Evolutionary conservation across 345 rosid species (phyloP).

Genomic region (Gossypium anomalum): DNA sequence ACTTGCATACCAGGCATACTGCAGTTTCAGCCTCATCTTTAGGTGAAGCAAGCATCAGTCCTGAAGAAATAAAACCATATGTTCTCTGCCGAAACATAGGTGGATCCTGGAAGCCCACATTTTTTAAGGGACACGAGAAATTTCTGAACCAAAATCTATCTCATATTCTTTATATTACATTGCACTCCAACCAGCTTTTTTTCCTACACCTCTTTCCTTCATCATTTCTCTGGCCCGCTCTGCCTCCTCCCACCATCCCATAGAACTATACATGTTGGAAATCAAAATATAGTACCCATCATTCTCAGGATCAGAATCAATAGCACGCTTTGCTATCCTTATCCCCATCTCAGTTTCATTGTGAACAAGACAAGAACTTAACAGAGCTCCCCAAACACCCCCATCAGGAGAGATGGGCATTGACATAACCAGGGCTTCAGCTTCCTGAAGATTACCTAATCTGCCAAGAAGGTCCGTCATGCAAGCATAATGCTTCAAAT

Average conservation of each 20-base stretch:
- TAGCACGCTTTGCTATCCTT: constrained; percentile 51
- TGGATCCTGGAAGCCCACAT: background rate
- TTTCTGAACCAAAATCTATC: background rate
- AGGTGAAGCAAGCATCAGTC: background rate
- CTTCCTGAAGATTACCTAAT: constrained; percentile 58
- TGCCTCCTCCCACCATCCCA: constrained; percentile 57
- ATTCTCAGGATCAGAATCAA: constrained; percentile 49
- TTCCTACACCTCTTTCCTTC: constrained; percentile 48
- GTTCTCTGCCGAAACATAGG: background rate
- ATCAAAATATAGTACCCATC: constrained; percentile 57
- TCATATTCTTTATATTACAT: constrained; percentile 13
- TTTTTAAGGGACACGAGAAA: background rate
- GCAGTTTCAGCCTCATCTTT: background rate
- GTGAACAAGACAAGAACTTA: constrained; percentile 51
- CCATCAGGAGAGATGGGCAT: constrained; percentile 64
- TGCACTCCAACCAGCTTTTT: constrained; percentile 57
- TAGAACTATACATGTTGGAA: constrained; percentile 61
- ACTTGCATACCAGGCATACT: background rate
- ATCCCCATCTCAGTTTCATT: constrained; percentile 49
- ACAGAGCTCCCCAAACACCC: constrained; percentile 60
- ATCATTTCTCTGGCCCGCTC: constrained; percentile 45
- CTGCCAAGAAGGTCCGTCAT: constrained; percentile 62
- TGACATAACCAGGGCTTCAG: constrained; percentile 51
- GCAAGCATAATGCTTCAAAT: constrained; percentile 66
- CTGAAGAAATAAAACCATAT: background rate